A percentile compares a stretch with the other conserved stretches of the same genome.
Conservation (phyloP, 768 basidiomycete species). For the Boletus barrowsii region DNA sequence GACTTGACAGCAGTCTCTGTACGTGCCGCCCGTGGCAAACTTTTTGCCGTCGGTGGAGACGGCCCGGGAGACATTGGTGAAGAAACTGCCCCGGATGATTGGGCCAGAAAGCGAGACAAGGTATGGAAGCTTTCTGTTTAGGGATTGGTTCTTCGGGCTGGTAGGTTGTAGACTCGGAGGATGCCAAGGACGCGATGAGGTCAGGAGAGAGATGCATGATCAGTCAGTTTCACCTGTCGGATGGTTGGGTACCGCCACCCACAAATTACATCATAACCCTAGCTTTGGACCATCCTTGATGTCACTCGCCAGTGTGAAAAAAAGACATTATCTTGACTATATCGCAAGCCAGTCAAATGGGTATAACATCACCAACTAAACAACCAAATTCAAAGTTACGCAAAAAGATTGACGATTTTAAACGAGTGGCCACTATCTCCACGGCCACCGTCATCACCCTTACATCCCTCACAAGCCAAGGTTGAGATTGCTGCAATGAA, state of each 20-base stretch:
- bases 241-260: conserved; percentile 16
- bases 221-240: not conserved
- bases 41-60: conserved; percentile 24
- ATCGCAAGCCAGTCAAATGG: not conserved
- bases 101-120: conserved; percentile 25
- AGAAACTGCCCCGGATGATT: conserved; percentile 25
- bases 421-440: not conserved
- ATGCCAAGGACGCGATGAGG: conserved; percentile 13
- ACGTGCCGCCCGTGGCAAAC: conserved; percentile 24
- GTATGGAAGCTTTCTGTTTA: conserved; percentile 14
- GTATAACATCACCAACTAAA: too few species aligned
- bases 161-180: not conserved
- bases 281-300: too few species aligned
- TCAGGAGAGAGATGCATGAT: conserved; percentile 7
- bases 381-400: too few species aligned
- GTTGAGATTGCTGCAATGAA: not conserved
- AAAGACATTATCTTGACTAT: not conserved
- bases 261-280: conserved; percentile 16
- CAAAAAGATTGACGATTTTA: too few species aligned
- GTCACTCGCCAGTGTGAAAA: too few species aligned
- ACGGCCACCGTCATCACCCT: not conserved
- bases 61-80: conserved; percentile 26
- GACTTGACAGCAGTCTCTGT: conserved; percentile 24
- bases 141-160: conserved; percentile 17
- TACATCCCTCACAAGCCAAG: not conserved